These are phyloP conservation scores for Diospyros kaki DNA, from an alignment of 148 eudicot genomes.

Conservation along the genomic window DNA sequence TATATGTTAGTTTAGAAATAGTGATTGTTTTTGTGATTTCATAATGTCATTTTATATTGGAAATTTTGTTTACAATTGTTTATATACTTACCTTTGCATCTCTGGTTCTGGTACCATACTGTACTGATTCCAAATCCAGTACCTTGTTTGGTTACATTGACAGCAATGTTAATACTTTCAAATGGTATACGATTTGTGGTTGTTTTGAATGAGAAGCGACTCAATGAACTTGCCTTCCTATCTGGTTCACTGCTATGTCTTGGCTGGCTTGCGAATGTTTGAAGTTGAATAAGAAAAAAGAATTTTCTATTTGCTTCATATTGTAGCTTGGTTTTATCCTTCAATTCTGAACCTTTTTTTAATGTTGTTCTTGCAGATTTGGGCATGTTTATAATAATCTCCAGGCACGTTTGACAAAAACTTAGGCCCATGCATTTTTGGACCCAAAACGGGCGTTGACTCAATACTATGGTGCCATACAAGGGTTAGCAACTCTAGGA, in stretches of 20 bases:
- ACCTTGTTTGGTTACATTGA: too few species aligned
- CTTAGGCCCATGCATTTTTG: conserved; percentile 63
- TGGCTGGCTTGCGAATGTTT: background rate
- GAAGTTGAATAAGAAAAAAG: background rate
- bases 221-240: background rate
- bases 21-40: too few species aligned
- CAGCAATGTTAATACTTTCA: background rate
- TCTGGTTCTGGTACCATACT: too few species aligned
- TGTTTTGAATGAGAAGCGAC: background rate
- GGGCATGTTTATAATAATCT: conserved; percentile 65
- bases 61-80: too few species aligned
- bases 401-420: conserved; percentile 73
- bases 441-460: conserved; percentile 70
- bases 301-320: background rate
- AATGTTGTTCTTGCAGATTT: conserved; percentile 37
- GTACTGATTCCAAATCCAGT: too few species aligned
- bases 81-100: too few species aligned
- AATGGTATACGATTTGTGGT: background rate
- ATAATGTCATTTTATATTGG: too few species aligned
- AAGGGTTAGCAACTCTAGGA: conserved; percentile 75
- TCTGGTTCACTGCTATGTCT: background rate
- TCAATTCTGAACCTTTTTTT: background rate
- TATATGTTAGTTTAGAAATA: too few species aligned
- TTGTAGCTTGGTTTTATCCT: background rate
- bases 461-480: conserved; percentile 82